Base-by-base conservation (phyloP, 73 alveolate species). In the Paramecium primaurelia region DNA sequence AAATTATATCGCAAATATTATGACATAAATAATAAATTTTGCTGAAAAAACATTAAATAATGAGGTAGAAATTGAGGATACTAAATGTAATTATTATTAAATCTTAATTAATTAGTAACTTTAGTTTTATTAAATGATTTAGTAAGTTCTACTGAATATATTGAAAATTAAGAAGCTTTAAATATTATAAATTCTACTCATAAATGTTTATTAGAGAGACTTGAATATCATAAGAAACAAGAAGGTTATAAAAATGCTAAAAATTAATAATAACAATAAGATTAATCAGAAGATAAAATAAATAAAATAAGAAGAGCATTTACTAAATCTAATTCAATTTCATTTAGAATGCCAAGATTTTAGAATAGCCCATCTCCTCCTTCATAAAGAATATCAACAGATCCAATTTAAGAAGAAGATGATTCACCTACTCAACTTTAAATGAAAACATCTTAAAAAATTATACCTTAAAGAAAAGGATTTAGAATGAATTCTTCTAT, bases 401-500 rank as follows among this genome's bases (percentile, higher is more conserved):
- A 80, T 42, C 77, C 91, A 11, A 80, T 80, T 11, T 4, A 18
- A 40, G 91, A 80, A 49, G 91, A 80, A 25, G 91, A 80, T 0
- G 75, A 26, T 38, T 40, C 73, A 80, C 91, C 44, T 16, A 64
- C 84, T 4, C 30, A 28, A 64, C 84, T 16, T 28, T 64, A 32
- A 30, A 42, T 64, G 49, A 64, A 64, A 28, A 12, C 84, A 0
- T 64, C 42, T 25, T 64, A 64, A 64, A 64, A 64, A 9, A 64
- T 64, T 12, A 32, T 32, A 44, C 8, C 58, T 1, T 22, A 40
- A 44, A 80, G 91, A 80, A 80, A 9, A 80, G 49, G 75, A 4
- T 80, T 80, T 80, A 80, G 45, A 25, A 45, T 80, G 75, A 80
- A 80, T 80, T 42, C 77, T 20, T 80, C 91, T 26, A 80, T 80